These are phyloP conservation scores for Metschnikowia dekortorum DNA, from an alignment of 805 yeast genomes.

Conservation along the genomic window DNA sequence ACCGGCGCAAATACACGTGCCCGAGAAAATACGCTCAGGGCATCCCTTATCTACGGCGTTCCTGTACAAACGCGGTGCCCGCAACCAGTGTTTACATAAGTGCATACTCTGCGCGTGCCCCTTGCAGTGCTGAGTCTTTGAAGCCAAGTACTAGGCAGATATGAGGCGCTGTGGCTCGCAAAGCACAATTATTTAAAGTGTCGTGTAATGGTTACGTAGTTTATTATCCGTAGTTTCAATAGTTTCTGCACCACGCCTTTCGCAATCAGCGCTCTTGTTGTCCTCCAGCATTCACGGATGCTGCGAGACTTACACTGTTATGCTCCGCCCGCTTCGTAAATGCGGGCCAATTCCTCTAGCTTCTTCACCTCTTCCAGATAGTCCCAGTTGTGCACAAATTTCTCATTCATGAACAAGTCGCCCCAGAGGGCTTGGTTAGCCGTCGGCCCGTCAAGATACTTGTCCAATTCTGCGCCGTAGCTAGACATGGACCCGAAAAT, in stretches of 20 bases:
- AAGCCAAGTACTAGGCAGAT: background rate
- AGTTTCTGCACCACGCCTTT: too few species aligned
- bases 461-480: background rate
- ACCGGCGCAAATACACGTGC: conserved; percentile 1
- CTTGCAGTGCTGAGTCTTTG: background rate
- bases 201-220: background rate
- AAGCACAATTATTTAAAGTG: background rate
- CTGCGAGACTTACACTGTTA: background rate
- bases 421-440: conserved; percentile 19
- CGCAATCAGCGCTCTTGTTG: too few species aligned
- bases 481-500: conserved; percentile 1
- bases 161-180: background rate
- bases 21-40: background rate
- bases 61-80: background rate
- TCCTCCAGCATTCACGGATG: too few species aligned
- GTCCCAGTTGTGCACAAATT: conserved; percentile 23
- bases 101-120: background rate
- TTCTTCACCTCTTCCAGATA: conserved; percentile 17
- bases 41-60: background rate
- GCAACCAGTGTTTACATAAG: background rate
- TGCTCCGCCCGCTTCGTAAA: conserved; percentile 3
- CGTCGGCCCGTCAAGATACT: conserved; percentile 12
- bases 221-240: too few species aligned
- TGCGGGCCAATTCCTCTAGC: conserved; percentile 7
- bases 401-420: conserved; percentile 24